Evolutionary conservation across 768 basidiomycete genomes (phyloP).

Genomic region (Hydnum rufescens): DNA sequence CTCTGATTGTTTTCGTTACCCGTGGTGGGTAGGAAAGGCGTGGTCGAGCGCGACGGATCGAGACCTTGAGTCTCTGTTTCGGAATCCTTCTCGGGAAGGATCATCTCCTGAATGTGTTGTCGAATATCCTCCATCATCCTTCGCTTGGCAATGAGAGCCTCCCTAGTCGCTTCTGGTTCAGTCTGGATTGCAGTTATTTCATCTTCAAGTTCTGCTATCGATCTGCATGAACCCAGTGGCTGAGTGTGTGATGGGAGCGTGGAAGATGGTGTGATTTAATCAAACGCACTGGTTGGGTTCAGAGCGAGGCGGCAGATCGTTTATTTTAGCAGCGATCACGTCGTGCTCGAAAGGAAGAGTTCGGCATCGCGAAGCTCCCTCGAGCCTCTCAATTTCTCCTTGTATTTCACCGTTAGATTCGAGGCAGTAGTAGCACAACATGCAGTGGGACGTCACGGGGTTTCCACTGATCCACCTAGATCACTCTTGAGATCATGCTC

Average conservation of each 20-base stretch:
- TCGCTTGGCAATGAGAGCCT: constrained; percentile 47
- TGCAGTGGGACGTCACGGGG: no score
- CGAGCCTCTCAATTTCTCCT: no score
- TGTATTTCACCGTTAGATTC: no score
- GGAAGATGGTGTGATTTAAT: no score
- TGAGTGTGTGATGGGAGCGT: not conserved
- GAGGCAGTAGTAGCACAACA: no score
- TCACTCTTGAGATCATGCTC: no score
- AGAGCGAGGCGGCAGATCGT: constrained; percentile 51
- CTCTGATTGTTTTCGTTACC: no score
- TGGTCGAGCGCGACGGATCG: constrained; percentile 11
- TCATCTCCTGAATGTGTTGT: constrained; percentile 38
- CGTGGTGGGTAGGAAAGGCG: not conserved
- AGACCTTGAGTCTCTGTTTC: no score
- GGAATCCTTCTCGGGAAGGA: constrained; percentile 39
- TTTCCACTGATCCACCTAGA: no score
- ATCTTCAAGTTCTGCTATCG: constrained; percentile 48
- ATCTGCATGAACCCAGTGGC: constrained; percentile 21
- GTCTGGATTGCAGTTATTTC: constrained; percentile 56
- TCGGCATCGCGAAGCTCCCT: no score
- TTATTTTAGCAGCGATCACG: constrained; percentile 62
- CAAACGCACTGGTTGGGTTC: constrained; percentile 53
- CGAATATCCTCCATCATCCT: constrained; percentile 40
- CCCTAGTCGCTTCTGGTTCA: constrained; percentile 56
- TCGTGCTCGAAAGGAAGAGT: no score